Evolutionary conservation across 441 rosid species (phyloP), one percentile per base, ranked within the genome.

Genomic region (Geranium incanum): DNA sequence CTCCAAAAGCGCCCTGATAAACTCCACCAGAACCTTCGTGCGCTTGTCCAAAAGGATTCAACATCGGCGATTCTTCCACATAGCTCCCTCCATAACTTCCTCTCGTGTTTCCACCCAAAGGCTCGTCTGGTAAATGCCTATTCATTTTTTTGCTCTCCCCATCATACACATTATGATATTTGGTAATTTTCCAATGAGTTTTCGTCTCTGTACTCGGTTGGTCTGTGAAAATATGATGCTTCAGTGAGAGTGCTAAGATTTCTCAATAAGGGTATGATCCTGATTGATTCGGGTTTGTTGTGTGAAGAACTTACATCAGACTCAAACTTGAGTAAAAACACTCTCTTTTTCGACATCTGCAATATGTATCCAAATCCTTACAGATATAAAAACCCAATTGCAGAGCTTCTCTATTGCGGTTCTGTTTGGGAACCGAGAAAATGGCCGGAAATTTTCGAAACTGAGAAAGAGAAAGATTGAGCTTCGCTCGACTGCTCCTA

Each of bases 181-280:
- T 66, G 75, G 12, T 41, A 68, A 71, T 63, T 16, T 65, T 73
- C 66, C 3, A 74, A 68, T 23, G 70, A 71, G 68, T 74, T 6
- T 23, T 69, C 84, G 0, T 15, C 18, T 0, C 62, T 63, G 64
- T 70, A 33, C 0, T 66, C 82, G 18, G 68, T 66, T 66, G 81
- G 57, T 76, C 71, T 71, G 36, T 60, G 74, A 52, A 79, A 67
- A 69, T 84, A 86, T 52, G 71, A 83, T 75, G 84, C 82, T 82
- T 87, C 79, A 18, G 81, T 78, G 9, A 86, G 88, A 1, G 88
- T 86, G 80, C 72, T 75, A 70, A 84, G 67, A 76, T 76, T 66
- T 72, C 78, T 78, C 68, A 79, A 68, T 6, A 76, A 18, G 68
- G 69, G 50, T 2, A 77, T 70, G 57, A 70, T 62, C 69, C 37